These are phyloP conservation scores for Bacidia gigantensis DNA, from an alignment of 495 filamentous ascomycete genomes.

Conservation along the genomic window DNA sequence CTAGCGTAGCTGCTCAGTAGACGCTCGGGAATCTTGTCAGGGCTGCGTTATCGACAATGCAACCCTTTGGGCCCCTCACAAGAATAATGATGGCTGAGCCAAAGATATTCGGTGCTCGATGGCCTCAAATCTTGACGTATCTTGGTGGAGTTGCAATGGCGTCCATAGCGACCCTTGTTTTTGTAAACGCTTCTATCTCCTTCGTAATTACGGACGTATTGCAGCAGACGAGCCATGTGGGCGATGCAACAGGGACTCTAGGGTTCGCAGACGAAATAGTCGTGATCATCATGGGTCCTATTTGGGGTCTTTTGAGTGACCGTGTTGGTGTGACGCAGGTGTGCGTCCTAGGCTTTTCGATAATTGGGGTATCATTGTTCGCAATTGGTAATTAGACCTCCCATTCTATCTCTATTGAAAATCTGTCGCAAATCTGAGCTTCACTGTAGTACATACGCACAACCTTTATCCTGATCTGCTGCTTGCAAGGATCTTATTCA, in stretches of 20 bases:
- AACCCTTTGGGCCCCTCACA: too few species aligned
- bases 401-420: neutral
- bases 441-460: conserved; percentile 68
- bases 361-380: neutral
- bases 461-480: conserved; percentile 87
- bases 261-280: conserved; percentile 94
- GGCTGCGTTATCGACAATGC: too few species aligned
- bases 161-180: conserved; percentile 93
- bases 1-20: too few species aligned
- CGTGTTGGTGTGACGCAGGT: conserved; percentile 67
- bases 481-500: conserved; percentile 75
- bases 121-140: conserved; percentile 68
- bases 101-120: conserved; percentile 33
- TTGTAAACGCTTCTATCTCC: conserved; percentile 84
- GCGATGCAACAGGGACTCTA: conserved; percentile 82
- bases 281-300: conserved; percentile 75
- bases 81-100: neutral
- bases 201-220: conserved; percentile 92
- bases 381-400: conserved; percentile 1
- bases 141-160: conserved; percentile 82
- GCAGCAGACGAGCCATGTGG: conserved; percentile 59
- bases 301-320: conserved; percentile 89
- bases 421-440: too few species aligned
- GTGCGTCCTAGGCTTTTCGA: neutral
- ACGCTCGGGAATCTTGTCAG: neutral